Evolutionary conservation across 2,329 filamentous ascomycete genomes (phyloP).

Genomic region (Aureobasidium sp.): DNA sequence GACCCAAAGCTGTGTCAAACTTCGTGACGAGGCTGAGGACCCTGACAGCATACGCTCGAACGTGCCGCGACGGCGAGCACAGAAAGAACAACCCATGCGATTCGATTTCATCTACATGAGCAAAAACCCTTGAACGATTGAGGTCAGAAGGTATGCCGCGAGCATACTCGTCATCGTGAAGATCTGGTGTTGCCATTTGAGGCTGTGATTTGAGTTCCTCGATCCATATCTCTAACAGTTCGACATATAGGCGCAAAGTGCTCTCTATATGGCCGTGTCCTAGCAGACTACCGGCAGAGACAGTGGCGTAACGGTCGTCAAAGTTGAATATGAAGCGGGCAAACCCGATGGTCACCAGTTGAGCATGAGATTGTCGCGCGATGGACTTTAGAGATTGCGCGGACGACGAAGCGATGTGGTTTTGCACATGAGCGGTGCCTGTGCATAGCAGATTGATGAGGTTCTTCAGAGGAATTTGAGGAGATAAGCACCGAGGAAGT

Average conservation of each 20-base stretch:
- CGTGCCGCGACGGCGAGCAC: constrained; percentile 87
- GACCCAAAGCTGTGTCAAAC: constrained; percentile 83
- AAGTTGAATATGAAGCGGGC: constrained; percentile 98
- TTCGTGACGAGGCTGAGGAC: constrained; percentile 88
- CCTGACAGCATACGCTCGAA: constrained; percentile 84
- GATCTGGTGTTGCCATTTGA: constrained; percentile 72
- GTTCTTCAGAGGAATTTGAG: constrained; percentile 85
- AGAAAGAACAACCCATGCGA: constrained; percentile 95
- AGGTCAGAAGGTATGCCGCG: constrained; percentile 56
- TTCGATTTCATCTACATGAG: constrained; percentile 93
- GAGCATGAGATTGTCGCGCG: constrained; percentile 83
- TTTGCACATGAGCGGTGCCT: constrained; percentile 89
- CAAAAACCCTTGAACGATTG: constrained; percentile 65
- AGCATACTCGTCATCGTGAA: constrained; percentile 50
- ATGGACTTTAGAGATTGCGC: constrained; percentile 92
- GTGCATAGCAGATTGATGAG: constrained; percentile 93
- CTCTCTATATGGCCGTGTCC: constrained; percentile 91
- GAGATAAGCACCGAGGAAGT: constrained; percentile 83
- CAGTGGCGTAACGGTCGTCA: constrained; percentile 92
- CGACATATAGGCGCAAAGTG: constrained; percentile 85
- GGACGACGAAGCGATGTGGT: constrained; percentile 85
- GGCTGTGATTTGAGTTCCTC: constrained; percentile 62
- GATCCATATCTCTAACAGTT: constrained; percentile 93
- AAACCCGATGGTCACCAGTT: constrained; percentile 94
- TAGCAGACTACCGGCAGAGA: constrained; percentile 96